Evolutionary conservation across 2,329 filamentous ascomycete species (phyloP).

Genomic region (Triangularia verruculosa): DNA sequence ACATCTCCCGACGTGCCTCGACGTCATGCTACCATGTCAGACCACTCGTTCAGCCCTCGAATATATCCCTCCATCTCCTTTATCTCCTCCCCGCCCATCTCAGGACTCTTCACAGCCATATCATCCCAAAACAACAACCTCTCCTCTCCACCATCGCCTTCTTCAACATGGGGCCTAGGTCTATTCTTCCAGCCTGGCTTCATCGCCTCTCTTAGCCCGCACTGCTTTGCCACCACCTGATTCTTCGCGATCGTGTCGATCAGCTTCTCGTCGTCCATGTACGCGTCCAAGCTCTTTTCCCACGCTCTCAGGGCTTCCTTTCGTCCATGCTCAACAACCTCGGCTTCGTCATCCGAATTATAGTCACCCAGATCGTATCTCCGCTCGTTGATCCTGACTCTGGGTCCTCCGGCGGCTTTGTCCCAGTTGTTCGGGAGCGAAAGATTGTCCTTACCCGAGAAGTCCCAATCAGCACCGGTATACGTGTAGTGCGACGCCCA

Average conservation of each 20-base stretch:
- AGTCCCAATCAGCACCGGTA: neutral
- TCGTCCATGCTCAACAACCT: neutral
- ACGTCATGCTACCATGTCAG: too few relatives aligned
- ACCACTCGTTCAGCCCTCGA: too few relatives aligned
- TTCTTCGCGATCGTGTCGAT: neutral
- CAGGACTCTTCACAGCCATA: too few relatives aligned
- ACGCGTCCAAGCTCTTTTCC: neutral
- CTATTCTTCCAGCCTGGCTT: neutral
- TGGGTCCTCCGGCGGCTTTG: neutral
- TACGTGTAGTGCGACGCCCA: neutral
- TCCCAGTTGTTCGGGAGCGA: neutral
- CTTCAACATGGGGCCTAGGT: neutral
- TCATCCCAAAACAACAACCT: neutral
- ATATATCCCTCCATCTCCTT: too few relatives aligned
- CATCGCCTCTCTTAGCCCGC: neutral
- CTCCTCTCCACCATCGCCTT: neutral
- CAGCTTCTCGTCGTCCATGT: neutral
- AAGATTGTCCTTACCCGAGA: neutral
- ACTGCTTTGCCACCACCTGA: neutral
- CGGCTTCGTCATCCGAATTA: neutral
- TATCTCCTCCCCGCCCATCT: too few relatives aligned
- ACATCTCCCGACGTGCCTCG: too few relatives aligned
- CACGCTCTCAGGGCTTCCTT: neutral
- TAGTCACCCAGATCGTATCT: neutral
- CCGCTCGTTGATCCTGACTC: neutral